A percentile compares a stretch with the other conserved stretches of the same genome.
Evolutionary conservation across 805 yeast species (phyloP).

Genomic region (Pichia ethanolica): DNA sequence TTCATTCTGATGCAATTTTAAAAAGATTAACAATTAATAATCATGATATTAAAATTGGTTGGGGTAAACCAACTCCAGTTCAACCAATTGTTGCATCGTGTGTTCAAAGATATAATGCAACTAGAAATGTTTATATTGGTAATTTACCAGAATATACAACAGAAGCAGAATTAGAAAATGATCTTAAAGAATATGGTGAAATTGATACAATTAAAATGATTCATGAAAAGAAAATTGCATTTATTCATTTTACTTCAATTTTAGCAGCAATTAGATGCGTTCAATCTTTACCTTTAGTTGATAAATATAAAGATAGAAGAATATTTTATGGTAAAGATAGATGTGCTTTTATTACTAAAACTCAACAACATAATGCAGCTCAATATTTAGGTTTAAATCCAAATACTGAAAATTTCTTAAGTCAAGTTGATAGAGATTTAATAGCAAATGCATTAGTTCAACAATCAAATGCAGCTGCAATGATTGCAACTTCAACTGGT

Average conservation of each 20-base stretch:
- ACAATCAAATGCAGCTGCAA: conserved; percentile 97
- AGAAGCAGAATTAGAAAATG: conserved; percentile 59
- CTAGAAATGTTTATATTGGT: conserved; percentile 89
- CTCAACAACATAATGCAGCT: conserved; percentile 96
- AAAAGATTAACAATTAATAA: conserved; percentile 75
- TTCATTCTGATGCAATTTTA: conserved; percentile 88
- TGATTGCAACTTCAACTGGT: conserved; percentile 90
- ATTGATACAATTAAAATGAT: conserved; percentile 81
- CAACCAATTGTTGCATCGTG: conserved; percentile 68
- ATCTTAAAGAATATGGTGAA: conserved; percentile 66
- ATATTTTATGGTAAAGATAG: conserved; percentile 91
- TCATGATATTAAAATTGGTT: conserved; percentile 79
- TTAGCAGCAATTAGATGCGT: conserved; percentile 83
- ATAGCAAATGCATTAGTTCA: conserved; percentile 74
- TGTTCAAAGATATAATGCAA: conserved; percentile 80
- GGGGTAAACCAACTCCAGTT: conserved; percentile 81
- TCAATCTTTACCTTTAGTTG: conserved; percentile 57
- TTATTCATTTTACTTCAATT: conserved; percentile 83
- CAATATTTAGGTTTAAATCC: conserved; percentile 89
- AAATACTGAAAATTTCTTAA: conserved; percentile 73
- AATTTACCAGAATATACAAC: conserved; percentile 53
- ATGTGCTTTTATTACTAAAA: conserved; percentile 88
- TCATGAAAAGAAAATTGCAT: conserved; percentile 77
- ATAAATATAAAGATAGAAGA: conserved; percentile 67
- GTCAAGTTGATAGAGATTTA: conserved; percentile 46